These are phyloP conservation scores for Cyclotella cryptica DNA, from an alignment of 108 stramenopile genomes.

Conservation along the genomic window DNA sequence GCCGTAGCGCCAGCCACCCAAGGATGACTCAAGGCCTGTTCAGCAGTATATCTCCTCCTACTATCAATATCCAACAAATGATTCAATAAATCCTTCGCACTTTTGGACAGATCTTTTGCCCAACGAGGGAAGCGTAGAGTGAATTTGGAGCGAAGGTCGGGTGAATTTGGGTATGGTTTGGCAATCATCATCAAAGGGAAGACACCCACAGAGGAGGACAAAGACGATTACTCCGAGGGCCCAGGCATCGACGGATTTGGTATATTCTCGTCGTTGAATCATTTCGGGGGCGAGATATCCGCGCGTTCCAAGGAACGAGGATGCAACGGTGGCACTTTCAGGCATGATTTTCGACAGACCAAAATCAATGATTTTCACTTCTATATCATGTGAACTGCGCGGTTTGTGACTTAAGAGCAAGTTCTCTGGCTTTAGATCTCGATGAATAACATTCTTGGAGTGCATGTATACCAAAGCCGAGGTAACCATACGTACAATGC, in stretches of 20 bases:
- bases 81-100: conserved; percentile 92
- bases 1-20: conserved; percentile 92
- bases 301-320: conserved; percentile 93
- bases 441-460: conserved; percentile 92
- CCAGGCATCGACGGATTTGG: conserved; percentile 91
- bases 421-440: conserved; percentile 98
- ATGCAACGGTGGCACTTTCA: conserved; percentile 69
- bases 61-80: conserved; percentile 93
- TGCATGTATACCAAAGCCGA: conserved; percentile 97
- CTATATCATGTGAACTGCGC: conserved; percentile 57
- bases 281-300: conserved; percentile 98
- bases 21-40: conserved; percentile 94
- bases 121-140: conserved; percentile 93
- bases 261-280: conserved; percentile 91
- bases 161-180: conserved; percentile 76
- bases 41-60: conserved; percentile 87
- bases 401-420: conserved; percentile 71
- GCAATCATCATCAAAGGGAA: conserved; percentile 98
- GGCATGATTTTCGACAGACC: conserved; percentile 91
- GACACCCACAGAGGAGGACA: conserved; percentile 94
- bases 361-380: conserved; percentile 99
- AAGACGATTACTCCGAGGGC: conserved; percentile 93
- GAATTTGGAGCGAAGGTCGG: conserved; percentile 81
- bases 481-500: conserved; percentile 91
- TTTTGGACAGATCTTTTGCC: conserved; percentile 90